Conservation (phyloP, 768 basidiomycete species). For the Kwoniella dendrophila region DNA sequence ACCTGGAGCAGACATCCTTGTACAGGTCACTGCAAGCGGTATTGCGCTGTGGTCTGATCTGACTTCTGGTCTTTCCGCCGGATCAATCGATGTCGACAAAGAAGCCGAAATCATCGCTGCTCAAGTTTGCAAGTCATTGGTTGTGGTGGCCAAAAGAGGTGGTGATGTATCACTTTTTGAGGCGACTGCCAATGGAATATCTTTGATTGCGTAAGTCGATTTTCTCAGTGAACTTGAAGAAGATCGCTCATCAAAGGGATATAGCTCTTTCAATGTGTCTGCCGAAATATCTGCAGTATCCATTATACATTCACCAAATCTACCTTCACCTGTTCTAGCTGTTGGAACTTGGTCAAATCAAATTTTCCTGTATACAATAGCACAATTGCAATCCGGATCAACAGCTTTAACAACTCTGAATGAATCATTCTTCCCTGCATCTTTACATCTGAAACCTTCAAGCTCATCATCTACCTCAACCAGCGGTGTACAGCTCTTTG, state of each 20-base stretch:
- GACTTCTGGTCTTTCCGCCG: constrained; percentile 16
- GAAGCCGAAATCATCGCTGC: constrained; percentile 23
- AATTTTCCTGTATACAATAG: constrained; percentile 40
- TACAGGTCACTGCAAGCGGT: constrained; percentile 30
- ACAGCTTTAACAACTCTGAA: constrained; percentile 12
- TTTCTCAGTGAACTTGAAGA: not conserved
- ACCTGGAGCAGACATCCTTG: constrained; percentile 12
- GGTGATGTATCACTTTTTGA: constrained; percentile 21
- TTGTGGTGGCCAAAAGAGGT: constrained; percentile 21
- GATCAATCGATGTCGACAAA: constrained; percentile 11
- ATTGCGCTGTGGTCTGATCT: constrained; percentile 37
- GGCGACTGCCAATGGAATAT: constrained; percentile 8
- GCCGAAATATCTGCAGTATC: constrained; percentile 29
- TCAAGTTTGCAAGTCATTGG: constrained; percentile 13
- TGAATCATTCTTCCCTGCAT: constrained; percentile 28
- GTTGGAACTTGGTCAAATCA: constrained; percentile 42
- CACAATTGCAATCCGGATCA: constrained; percentile 18
- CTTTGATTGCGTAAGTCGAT: constrained; percentile 22
- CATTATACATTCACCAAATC: not conserved
- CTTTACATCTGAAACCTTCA: constrained; percentile 26
- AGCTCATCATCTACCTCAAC: constrained; percentile 5
- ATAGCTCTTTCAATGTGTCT: constrained; percentile 4
- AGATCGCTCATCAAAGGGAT: not conserved
- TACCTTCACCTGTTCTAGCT: constrained; percentile 32
- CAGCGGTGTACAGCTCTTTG: constrained; percentile 37